Evolutionary conservation across 2,329 filamentous ascomycete genomes (phyloP).

Genomic region (Ceratocystis huliohia): DNA sequence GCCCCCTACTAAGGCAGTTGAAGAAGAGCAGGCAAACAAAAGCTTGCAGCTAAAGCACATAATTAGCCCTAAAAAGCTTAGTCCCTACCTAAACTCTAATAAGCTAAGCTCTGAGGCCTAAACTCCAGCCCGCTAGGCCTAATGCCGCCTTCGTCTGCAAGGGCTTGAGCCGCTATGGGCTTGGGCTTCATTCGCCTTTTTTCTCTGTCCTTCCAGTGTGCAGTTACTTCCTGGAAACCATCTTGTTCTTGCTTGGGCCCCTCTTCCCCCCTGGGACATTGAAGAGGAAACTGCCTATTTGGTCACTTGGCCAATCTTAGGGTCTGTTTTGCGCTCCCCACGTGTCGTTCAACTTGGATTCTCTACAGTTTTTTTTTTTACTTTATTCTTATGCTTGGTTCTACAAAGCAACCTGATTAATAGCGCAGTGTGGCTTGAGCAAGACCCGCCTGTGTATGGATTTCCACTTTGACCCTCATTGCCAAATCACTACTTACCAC

Average conservation of each 20-base stretch:
- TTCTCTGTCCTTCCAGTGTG: not conserved
- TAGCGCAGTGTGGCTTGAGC: not conserved
- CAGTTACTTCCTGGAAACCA: not conserved
- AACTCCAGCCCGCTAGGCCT: conserved; percentile 1
- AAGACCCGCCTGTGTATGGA: not conserved
- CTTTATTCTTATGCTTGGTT: not conserved
- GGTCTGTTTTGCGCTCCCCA: not conserved
- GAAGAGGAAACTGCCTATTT: not conserved
- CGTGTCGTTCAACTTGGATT: not conserved
- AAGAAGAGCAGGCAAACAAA: not conserved
- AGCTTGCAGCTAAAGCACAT: not conserved
- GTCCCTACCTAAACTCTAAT: not conserved
- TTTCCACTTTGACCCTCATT: conserved; percentile 5
- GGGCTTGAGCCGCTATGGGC: conserved; percentile 5
- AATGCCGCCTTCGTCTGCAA: not conserved
- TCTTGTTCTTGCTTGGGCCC: not conserved
- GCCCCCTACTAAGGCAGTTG: not conserved
- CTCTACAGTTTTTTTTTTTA: not conserved
- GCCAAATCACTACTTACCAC: not conserved
- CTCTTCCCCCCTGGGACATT: too few relatives aligned
- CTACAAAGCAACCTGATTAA: not conserved
- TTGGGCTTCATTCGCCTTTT: not conserved
- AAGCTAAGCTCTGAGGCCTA: not conserved
- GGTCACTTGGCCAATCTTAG: not conserved
- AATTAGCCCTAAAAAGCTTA: not conserved